Conservation (phyloP, 495 filamentous ascomycete genomes). For the Cetradonia linearis region DNA sequence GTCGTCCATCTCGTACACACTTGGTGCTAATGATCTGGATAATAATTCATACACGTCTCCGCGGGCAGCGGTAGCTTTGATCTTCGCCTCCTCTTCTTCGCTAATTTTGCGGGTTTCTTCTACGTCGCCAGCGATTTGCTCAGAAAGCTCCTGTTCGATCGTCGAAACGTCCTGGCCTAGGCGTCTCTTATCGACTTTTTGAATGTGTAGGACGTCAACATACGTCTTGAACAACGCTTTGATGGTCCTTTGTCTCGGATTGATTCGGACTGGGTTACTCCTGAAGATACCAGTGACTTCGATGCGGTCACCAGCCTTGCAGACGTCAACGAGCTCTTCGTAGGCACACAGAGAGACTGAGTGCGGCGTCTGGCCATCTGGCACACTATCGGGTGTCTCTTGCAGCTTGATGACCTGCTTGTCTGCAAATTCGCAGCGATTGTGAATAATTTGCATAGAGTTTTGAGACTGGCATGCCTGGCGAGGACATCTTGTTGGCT, state of each 20-base stretch:
- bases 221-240: conserved; percentile 97
- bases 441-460: conserved; percentile 97
- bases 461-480: conserved; percentile 75
- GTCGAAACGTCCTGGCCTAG: conserved; percentile 88
- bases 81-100: conserved; percentile 87
- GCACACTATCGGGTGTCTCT: conserved; percentile 89
- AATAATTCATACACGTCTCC: conserved; percentile 91
- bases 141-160: conserved; percentile 71
- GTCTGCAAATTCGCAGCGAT: conserved; percentile 87
- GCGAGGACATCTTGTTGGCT: conserved; percentile 84
- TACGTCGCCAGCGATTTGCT: conserved; percentile 60
- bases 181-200: conserved; percentile 90
- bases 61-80: conserved; percentile 68
- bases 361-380: conserved; percentile 95
- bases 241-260: conserved; percentile 81
- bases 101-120: conserved; percentile 74
- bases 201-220: conserved; percentile 87
- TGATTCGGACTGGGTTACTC: conserved; percentile 88
- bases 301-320: conserved; percentile 93
- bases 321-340: conserved; percentile 92
- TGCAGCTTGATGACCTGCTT: conserved; percentile 99
- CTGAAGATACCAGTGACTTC: conserved; percentile 96
- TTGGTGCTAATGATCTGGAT: conserved; percentile 82
- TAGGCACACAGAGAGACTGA: conserved; percentile 95
- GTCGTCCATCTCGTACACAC: conserved; percentile 96